Percentiles rank a stretch among this genome's conserved stretches.
phyloP scores from a whole-genome alignment of 2,329 filamentous ascomycete genomes.

The Drechslerella stenobrocha region DNA sequence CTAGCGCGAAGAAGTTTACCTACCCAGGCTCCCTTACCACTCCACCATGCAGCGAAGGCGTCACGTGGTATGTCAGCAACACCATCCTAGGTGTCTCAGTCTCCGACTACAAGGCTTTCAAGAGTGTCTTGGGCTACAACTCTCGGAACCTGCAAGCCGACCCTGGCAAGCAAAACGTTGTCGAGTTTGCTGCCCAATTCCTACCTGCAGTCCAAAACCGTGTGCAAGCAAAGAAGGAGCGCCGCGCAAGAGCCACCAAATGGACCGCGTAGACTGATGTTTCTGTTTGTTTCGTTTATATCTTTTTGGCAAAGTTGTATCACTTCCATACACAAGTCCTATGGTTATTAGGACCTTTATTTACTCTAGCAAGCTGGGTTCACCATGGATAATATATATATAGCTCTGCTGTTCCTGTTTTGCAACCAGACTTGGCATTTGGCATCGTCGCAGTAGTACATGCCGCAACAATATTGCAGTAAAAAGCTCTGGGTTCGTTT shows the following conservation, averaged over 20 bases:
- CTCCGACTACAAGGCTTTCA: slow-evolving; percentile 56
- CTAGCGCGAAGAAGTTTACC: slow-evolving; percentile 50
- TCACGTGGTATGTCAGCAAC: slow-evolving; percentile 59
- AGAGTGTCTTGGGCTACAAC: slow-evolving; percentile 60
- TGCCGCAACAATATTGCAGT: no score
- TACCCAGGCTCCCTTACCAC: slow-evolving; percentile 61
- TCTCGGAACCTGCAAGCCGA: slow-evolving; percentile 59
- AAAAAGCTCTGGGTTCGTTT: no score
- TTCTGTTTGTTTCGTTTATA: not conserved
- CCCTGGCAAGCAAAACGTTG: slow-evolving; percentile 48
- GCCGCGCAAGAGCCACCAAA: slow-evolving; percentile 8
- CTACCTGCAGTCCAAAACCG: slow-evolving; percentile 17
- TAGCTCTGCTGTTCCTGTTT: no score
- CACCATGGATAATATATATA: no score
- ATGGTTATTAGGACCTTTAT: no score
- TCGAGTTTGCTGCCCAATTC: slow-evolving; percentile 46
- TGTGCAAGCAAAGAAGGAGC: slow-evolving; percentile 19
- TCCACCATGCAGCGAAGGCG: slow-evolving; percentile 60
- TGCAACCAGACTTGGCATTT: no score
- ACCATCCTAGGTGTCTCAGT: slow-evolving; percentile 55
- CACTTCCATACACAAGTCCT: no score
- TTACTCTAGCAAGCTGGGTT: no score
- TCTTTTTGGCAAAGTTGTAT: not conserved
- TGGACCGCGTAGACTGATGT: slow-evolving; percentile 1
- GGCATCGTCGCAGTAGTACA: no score